Evolutionary conservation across 345 rosid species (phyloP), one percentile per base, ranked within the genome.

Genomic region (Lepidium didymum): DNA sequence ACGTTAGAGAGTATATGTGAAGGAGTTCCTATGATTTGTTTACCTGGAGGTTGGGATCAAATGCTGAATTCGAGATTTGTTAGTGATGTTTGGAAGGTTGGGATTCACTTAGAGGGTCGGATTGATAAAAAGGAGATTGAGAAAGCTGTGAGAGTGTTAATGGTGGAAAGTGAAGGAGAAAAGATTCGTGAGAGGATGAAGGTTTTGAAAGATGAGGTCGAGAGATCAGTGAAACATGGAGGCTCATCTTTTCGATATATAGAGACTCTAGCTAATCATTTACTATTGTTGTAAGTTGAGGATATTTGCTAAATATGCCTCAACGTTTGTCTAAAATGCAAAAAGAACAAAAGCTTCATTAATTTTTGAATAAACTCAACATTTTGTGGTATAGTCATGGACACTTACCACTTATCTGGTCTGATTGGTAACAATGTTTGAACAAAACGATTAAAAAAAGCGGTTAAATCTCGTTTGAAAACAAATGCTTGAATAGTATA

Each of bases 11-110:
- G 78, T 62, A 54, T 75, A 53, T 75, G 64, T 19, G 78, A 68
- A 68, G 74, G 78, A 25, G 78, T 74, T 21, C 75, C 75, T 41
- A 69, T 75, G 79, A 64, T 75, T 0, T 75, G 79, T 19, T 47
- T 62, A 5, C 79, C 79, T 15, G 62, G 58, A 12, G 59, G 68
- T 10, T 68, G 75, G 70, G 79, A 75, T 35, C 79, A 75, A 16
- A 62, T 68, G 67, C 11, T 64, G 55, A 75, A 75, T 18, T 42
- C 75, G 13, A 68, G 79, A 69, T 75, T 63, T 10, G 74, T 69
- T 12, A 62, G 75, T 16, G 67, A 68, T 31, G 14, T 68, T 47
- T 75, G 75, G 79, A 64, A 4, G n/a, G 56, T 69, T 0, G 79
- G 75, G 0, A 8, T 75, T 14, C 70, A 75, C 7, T 51, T 69